Evolutionary conservation across 495 filamentous ascomycete species (phyloP), one percentile per base, ranked within the genome.

Genomic region (Oleoguttula mirabilis): DNA sequence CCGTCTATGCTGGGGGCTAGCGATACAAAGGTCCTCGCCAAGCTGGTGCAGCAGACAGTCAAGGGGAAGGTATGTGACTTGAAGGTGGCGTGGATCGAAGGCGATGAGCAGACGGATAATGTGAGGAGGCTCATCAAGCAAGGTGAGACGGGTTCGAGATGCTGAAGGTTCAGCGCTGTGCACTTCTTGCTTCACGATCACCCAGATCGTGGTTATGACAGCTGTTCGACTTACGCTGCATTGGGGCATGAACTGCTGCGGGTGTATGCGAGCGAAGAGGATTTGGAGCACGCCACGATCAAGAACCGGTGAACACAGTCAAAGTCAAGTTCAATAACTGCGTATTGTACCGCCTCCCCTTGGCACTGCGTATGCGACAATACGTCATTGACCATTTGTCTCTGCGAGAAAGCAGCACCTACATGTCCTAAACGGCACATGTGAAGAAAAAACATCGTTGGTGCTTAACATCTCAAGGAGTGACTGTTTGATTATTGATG

Each of bases 101-200:
- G 55, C 25, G 52, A 58, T 21, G 55, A 58, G 39, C 48, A 50
- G 25, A 55, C 55, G 0, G 49, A 47, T 14, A 37, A 41, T 12
- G 52, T 58, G 12, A 44, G 50, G 32, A 45, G 36, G 21, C 41
- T 58, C 41, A 25, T 55, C 32, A 39, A 53, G 14, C 39, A 55
- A 27, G 55, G 52, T 16, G 55, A 58, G 38, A n/a, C n/a, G n/a
- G n/a, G n/a, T 55, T 57, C 35, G 55, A 57, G 45, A 34, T 57
- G 36, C 47, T 48, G 16, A 23, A 45, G 2, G 47, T 61, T 16
- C 38, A n/a, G 42, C 10, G 53, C 50, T 12, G 58, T 60, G 34
- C 58, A 59, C 43, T 60, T 60, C 45, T 47, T 60, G 41, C 48
- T 60, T 20, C 56, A 56, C 43, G 56, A 59, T 39, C 51, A 59